Percentiles rank a stretch among this genome's conserved stretches.
phyloP scores from a whole-genome alignment of 2,329 filamentous ascomycete genomes.

The Didymella arachidicola region DNA sequence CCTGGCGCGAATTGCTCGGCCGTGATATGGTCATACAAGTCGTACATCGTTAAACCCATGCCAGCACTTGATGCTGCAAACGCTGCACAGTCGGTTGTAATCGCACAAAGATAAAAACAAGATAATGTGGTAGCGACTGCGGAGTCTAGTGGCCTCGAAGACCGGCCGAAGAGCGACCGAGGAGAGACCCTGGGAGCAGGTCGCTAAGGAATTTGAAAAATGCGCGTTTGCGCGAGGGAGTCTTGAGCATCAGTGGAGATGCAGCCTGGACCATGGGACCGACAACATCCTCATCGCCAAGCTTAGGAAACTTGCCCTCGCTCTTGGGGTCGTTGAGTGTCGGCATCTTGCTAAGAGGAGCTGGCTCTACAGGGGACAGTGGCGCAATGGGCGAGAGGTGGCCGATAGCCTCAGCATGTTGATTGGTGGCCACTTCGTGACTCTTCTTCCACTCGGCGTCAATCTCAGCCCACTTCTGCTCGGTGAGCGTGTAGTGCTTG shows the following conservation, averaged over 20 bases:
- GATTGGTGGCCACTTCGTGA: conserved; percentile 68
- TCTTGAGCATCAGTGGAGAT: conserved; percentile 49
- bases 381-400: conserved; percentile 39
- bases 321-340: conserved; percentile 70
- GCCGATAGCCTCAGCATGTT: conserved; percentile 48
- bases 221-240: conserved; percentile 47
- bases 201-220: conserved; percentile 52
- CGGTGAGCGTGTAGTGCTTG: conserved; percentile 84
- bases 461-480: conserved; percentile 86
- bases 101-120: conserved; percentile 45
- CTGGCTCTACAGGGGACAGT: conserved; percentile 56
- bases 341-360: conserved; percentile 70
- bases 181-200: conserved; percentile 46
- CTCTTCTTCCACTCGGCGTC: conserved; percentile 76
- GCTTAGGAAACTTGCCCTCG: conserved; percentile 84
- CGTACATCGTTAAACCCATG: conserved; percentile 47
- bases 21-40: conserved; percentile 47
- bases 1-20: conserved; percentile 43
- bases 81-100: conserved; percentile 34
- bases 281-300: conserved; percentile 91
- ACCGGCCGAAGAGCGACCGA: conserved; percentile 42
- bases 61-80: conserved; percentile 45
- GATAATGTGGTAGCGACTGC: conserved; percentile 19
- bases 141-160: conserved; percentile 36
- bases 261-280: conserved; percentile 77